phyloP scores from a whole-genome alignment of 192 early-diverging fungal genomes.

The Pecoramyces ruminantium region DNA sequence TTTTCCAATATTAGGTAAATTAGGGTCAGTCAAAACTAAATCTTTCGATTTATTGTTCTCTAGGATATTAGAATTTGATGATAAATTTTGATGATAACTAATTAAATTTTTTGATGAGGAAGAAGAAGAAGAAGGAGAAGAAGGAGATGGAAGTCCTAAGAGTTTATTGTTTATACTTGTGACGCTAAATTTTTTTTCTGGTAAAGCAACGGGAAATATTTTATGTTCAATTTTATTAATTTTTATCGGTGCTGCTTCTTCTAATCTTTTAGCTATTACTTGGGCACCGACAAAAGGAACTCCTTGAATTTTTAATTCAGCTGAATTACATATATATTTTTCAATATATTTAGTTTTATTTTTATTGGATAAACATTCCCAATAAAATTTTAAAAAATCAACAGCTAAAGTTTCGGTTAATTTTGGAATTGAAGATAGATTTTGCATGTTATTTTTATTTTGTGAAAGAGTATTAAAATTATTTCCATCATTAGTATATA shows the following conservation, averaged over 20 bases:
- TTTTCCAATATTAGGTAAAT: neutral
- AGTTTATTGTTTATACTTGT: neutral
- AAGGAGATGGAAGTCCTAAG: neutral
- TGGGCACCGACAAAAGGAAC: neutral
- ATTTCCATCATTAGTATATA: neutral
- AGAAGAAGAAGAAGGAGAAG: neutral
- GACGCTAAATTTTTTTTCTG: neutral
- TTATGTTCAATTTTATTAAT: neutral
- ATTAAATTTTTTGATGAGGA: no score
- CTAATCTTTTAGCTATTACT: neutral
- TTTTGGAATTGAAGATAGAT: neutral
- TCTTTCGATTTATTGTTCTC: neutral
- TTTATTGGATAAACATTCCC: neutral
- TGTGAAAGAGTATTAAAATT: neutral
- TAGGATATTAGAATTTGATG: neutral
- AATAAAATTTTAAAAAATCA: neutral
- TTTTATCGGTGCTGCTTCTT: neutral
- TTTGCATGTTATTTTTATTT: no score
- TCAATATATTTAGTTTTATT: neutral
- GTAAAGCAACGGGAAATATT: neutral
- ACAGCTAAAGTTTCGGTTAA: neutral
- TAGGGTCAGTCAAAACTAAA: neutral
- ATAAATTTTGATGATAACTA: neutral
- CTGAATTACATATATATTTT: neutral
- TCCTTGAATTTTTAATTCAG: neutral